Evolutionary conservation across 306 rosid species (phyloP), one percentile per base, ranked within the genome.

Genomic region (Glycine latifolia): DNA sequence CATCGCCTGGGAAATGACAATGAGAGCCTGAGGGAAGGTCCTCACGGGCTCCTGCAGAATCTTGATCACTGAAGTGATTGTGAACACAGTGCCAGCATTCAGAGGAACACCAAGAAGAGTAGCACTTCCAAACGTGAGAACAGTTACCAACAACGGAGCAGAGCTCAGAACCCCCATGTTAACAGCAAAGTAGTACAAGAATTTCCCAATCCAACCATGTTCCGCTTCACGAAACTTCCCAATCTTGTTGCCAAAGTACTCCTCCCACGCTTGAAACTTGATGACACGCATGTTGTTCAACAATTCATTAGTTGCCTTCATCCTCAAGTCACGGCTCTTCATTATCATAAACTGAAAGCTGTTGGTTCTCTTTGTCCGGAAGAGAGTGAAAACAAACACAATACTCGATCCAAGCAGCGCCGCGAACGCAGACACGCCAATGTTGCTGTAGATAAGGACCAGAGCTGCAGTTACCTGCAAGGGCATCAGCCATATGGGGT

Each of bases 241-340:
- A 63, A 94, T 85, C 52, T 92, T 92, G 79, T 85, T 82, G 8
- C 87, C 88, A 59, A 94, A 92, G 59, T 90, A 89, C 20, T 92
- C 92, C 83, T 94, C 98, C 98, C 98, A 94, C 0, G 98, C 98
- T 85, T 90, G 98, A 58, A 94, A 94, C 90, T 94, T 94, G 48
- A 94, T 89, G 66, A 90, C 98, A 5, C 97, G 87, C 95, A 92
- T 90, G 78, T 92, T 89, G 72, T 89, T 90, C 12, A 94, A 91
- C 88, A 90, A 83, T 82, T 94, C 98, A 43, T 89, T 94, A 0
- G 90, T 92, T 7, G 98, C 98, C 86, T 94, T 92, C 98, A 92
- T 87, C 84, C 98, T 87, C 31, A 80, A 81, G 47, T 94, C 98
- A 7, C 97, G 97, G 63, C 90, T 90, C 82, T 8, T 88, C 98